Evolutionary conservation across 352 stramenopile genomes (phyloP).

Genomic region (Pythium pyrilobum): DNA sequence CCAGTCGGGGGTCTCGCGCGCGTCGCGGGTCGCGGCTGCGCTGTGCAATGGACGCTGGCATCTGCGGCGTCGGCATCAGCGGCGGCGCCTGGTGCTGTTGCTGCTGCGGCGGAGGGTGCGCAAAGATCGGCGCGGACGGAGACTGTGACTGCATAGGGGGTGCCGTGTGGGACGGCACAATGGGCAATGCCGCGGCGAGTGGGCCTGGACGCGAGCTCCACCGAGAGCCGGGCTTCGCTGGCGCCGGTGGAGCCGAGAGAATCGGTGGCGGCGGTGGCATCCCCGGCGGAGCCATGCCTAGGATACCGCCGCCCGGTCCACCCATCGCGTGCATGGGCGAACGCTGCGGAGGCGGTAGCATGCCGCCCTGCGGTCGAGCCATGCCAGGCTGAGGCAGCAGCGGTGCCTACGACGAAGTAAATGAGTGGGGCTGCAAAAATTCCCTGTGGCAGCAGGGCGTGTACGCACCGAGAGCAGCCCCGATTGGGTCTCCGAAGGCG

Average conservation of each 20-base stretch:
- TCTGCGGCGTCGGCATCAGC: conserved; percentile 15
- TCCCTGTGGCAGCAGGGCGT: too few species aligned
- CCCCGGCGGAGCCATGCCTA: conserved; percentile 36
- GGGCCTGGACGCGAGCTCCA: conserved; percentile 67
- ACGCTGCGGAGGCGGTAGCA: conserved; percentile 32
- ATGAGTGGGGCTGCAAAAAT: not conserved
- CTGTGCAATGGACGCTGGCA: conserved; percentile 1
- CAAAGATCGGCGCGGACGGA: not conserved
- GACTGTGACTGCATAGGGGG: not conserved
- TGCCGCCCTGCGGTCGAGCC: conserved; percentile 15
- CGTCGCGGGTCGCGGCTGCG: conserved; percentile 51
- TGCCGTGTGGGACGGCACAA: not conserved
- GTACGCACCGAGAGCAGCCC: conserved; percentile 38
- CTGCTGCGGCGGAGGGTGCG: conserved; percentile 1
- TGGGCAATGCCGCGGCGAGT: not conserved
- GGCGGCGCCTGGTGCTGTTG: conserved; percentile 15
- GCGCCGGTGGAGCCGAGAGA: conserved; percentile 15
- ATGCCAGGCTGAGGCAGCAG: conserved; percentile 8
- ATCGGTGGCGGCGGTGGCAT: conserved; percentile 19
- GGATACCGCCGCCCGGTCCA: conserved; percentile 29
- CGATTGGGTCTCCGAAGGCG: conserved; percentile 44
- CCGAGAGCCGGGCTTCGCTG: conserved; percentile 40
- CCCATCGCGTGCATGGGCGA: conserved; percentile 19
- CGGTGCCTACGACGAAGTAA: not conserved
- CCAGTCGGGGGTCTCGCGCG: conserved; percentile 49